A percentile compares a stretch with the other conserved stretches of the same genome.
Conservation (phyloP, 148 eudicot species). For the Cornus florida region DNA sequence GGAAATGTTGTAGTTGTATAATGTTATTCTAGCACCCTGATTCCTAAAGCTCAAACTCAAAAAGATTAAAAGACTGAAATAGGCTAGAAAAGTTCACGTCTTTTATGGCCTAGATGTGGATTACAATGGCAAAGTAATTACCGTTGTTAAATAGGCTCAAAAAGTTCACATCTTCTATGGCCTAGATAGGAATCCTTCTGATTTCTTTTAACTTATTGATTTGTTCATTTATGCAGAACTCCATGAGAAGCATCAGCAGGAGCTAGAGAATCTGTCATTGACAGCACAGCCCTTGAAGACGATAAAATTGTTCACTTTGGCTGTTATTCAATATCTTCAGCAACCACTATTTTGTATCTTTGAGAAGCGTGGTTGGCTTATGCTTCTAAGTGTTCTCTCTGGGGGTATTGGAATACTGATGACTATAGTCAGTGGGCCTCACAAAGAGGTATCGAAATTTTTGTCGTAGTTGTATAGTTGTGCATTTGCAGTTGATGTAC, state of each 20-base stretch:
- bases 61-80: too few species aligned
- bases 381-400: constrained; percentile 36
- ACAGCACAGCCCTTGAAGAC: constrained; percentile 67
- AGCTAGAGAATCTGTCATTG: constrained; percentile 61
- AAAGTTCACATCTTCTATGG: too few species aligned
- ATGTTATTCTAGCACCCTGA: too few species aligned
- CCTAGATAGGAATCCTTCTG: background rate
- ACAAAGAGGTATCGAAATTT: constrained; percentile 54
- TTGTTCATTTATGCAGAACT: constrained; percentile 47
- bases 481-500: background rate
- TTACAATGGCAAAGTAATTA: too few species aligned
- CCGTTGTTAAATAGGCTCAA: too few species aligned
- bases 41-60: too few species aligned
- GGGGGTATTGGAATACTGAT: constrained; percentile 28
- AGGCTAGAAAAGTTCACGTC: too few species aligned
- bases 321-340: constrained; percentile 51
- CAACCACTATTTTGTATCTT: constrained; percentile 41
- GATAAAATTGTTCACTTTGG: constrained; percentile 58
- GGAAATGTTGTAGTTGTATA: too few species aligned
- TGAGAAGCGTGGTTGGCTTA: constrained; percentile 55
- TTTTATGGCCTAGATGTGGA: too few species aligned
- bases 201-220: constrained; percentile 1
- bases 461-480: background rate
- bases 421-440: constrained; percentile 55
- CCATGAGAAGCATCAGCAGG: constrained; percentile 59